Evolutionary conservation across 805 yeast species (phyloP).

Genomic region (Alloascoidea africana): DNA sequence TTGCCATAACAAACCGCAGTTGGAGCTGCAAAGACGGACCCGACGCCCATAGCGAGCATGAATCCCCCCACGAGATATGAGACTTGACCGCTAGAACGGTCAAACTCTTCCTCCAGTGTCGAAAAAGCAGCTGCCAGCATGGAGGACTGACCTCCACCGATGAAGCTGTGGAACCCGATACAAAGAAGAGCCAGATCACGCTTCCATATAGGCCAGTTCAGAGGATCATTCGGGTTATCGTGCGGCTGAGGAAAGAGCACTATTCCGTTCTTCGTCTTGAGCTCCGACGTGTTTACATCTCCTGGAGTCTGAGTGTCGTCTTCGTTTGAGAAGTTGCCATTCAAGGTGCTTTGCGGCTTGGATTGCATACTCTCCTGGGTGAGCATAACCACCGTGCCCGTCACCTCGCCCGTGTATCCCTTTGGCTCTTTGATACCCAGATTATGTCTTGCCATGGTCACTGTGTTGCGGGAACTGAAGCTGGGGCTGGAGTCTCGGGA

Average conservation of each 20-base stretch:
- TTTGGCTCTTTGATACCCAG: slow-evolving; percentile 28
- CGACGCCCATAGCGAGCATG: slow-evolving; percentile 45
- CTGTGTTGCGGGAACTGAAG: no score
- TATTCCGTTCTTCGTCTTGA: slow-evolving; percentile 32
- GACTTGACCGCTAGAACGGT: slow-evolving; percentile 23
- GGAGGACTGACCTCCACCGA: slow-evolving; percentile 51
- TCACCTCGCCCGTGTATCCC: slow-evolving; percentile 20
- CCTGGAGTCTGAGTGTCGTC: slow-evolving; percentile 4
- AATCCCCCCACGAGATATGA: slow-evolving; percentile 42
- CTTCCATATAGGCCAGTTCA: slow-evolving; percentile 50
- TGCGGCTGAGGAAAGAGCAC: slow-evolving; percentile 48
- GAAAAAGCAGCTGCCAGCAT: slow-evolving; percentile 42
- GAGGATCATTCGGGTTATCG: slow-evolving; percentile 47
- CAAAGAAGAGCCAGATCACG: slow-evolving; percentile 36
- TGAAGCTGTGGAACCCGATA: slow-evolving; percentile 40
- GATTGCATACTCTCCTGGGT: slow-evolving; percentile 4
- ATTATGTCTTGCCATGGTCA: no score
- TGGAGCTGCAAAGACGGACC: slow-evolving; percentile 42
- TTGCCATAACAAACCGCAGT: slow-evolving; percentile 42
- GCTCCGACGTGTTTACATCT: slow-evolving; percentile 25
- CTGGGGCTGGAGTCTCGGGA: no score
- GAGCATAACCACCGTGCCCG: slow-evolving; percentile 34
- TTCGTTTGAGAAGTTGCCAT: not conserved
- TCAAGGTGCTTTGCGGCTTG: not conserved
- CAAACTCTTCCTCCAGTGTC: slow-evolving; percentile 25